Percentiles rank a stretch among this genome's conserved stretches.
Conservation (phyloP, 169 alveolate genomes). For the Amoebophrya sp. region DNA sequence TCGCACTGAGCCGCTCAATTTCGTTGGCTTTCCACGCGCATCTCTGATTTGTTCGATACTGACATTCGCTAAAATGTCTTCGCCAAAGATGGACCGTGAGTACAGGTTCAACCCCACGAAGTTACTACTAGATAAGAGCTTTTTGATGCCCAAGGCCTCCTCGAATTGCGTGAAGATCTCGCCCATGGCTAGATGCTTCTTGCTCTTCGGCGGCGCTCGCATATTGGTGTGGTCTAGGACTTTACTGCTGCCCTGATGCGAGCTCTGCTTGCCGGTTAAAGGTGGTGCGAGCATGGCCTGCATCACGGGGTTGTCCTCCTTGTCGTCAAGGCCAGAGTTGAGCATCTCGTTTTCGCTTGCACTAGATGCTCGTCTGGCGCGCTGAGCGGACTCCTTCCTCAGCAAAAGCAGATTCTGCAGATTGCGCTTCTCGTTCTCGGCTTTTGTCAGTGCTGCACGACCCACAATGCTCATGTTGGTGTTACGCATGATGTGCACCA, state of each 20-base stretch:
- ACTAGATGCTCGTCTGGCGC: too few relatives aligned
- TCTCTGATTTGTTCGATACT: conserved; percentile 49
- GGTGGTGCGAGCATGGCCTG: too few relatives aligned
- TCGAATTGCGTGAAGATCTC: conserved; percentile 18
- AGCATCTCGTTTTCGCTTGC: too few relatives aligned
- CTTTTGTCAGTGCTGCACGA: too few relatives aligned
- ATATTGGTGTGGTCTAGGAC: too few relatives aligned
- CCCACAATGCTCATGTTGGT: conserved; percentile 52
- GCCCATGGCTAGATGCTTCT: neutral
- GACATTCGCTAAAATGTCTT: conserved; percentile 77
- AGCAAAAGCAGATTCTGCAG: too few relatives aligned
- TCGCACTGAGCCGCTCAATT: conserved; percentile 53
- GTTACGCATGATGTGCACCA: conserved; percentile 39
- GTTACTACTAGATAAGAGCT: conserved; percentile 36
- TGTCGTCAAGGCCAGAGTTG: too few relatives aligned
- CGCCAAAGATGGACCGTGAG: conserved; percentile 75
- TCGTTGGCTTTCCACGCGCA: neutral
- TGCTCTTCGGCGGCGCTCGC: neutral
- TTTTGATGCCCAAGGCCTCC: conserved; percentile 1
- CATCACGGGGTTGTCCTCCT: neutral
- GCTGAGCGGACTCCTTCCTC: too few relatives aligned
- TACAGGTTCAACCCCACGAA: conserved; percentile 75
- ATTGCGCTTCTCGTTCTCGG: too few relatives aligned
- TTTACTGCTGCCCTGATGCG: too few relatives aligned
- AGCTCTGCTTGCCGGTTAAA: too few relatives aligned